phyloP scores from a whole-genome alignment of 1,284 basidiomycete genomes.

The Cryptococcus deneoformans region DNA sequence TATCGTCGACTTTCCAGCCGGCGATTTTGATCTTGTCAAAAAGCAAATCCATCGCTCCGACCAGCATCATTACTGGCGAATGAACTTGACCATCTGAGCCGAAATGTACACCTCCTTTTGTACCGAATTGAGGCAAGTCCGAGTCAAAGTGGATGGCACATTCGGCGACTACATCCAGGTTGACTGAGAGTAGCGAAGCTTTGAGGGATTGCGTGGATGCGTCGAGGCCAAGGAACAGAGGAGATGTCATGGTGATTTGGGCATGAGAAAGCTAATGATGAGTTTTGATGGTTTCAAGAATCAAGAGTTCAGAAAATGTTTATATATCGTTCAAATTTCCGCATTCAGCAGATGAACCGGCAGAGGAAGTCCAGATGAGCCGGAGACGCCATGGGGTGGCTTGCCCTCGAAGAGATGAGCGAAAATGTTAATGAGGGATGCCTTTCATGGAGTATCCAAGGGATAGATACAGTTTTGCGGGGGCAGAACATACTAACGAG shows the following conservation, averaged over 20 bases:
- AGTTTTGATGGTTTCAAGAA: no score
- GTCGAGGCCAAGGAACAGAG: slow-evolving; percentile 80
- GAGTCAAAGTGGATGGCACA: slow-evolving; percentile 73
- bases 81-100: slow-evolving; percentile 67
- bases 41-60: slow-evolving; percentile 78
- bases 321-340: no score
- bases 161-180: slow-evolving; percentile 65
- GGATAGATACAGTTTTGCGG: no score
- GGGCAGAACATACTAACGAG: background rate
- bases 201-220: slow-evolving; percentile 86
- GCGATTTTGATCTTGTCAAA: slow-evolving; percentile 64
- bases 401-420: no score
- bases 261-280: no score
- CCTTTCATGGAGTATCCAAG: no score
- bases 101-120: slow-evolving; percentile 66
- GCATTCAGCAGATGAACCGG: no score
- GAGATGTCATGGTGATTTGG: slow-evolving; percentile 14
- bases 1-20: slow-evolving; percentile 41
- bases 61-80: slow-evolving; percentile 77
- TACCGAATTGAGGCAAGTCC: slow-evolving; percentile 71
- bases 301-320: no score
- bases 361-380: no score
- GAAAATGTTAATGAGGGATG: no score
- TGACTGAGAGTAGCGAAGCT: slow-evolving; percentile 59
- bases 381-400: no score